Base-by-base conservation (phyloP, 1,284 basidiomycete species). In the Sanghuangporus weigelae region DNA sequence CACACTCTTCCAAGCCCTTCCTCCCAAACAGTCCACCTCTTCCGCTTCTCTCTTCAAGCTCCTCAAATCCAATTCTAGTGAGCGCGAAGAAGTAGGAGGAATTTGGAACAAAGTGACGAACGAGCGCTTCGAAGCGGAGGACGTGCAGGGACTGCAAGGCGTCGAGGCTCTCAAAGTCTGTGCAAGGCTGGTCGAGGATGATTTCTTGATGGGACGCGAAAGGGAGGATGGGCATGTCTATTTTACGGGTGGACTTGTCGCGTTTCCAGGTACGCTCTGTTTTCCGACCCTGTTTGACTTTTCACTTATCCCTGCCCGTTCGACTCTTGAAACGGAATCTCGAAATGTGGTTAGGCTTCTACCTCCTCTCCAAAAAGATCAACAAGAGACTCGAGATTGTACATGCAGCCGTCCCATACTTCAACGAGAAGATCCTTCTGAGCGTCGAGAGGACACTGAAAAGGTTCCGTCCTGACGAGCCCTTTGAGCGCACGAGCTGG, bases 401-500 rank as follows among this genome's bases (percentile, higher is more conserved):
- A 1, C 78, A 79, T 67, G 65, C 60, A 8, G 69, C 69, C 1
- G 76, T 78, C 0, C 78, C 77, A 0, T 73, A 78, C 64, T 78
- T 79, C 72, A 77, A 78, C 60, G 70, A 75, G 65, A 78, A 78
- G 68, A 68, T 79, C 10, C 72, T 78, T 36, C 50, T 72, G 50
- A 76, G 74, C 57, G 77, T 79, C 35, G 77, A 79, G 68, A 70
- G 77, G 46, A 78, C 77, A 31, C 68, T 78, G 51, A 76, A 75
- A 62, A 73, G 77, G 19, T 74, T 78, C 69, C 64, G 69, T 38
- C 73, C 77, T 1, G 68, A 72, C 55, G 70, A 75, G 60, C 76
- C 77, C 2, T 78, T 79, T 57, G 77, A 79, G 69, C 70, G 77
- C 21, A 75, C 76, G 3, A 74, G 73, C 61, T 78, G 77, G 78